Percentiles rank a stretch among this genome's conserved stretches.
Conservation (phyloP, 2,329 filamentous ascomycete genomes). For the Aspergillus sp. region DNA sequence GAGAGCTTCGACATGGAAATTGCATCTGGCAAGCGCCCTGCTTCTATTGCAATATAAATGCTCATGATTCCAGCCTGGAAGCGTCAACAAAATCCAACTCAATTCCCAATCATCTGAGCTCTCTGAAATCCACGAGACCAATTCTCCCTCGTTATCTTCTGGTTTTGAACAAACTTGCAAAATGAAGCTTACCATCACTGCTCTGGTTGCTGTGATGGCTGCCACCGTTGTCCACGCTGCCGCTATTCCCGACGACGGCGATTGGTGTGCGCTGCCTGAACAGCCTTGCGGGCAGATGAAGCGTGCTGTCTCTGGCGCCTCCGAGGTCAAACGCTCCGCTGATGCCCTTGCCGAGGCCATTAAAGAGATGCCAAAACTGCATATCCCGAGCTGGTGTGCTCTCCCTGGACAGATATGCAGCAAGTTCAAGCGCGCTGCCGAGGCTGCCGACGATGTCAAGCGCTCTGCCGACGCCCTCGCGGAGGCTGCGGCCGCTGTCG, state of each 20-base stretch:
- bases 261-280: constrained; percentile 24
- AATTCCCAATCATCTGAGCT: neutral
- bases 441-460: constrained; percentile 52
- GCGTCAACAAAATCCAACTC: no score
- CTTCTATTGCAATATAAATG: neutral
- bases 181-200: constrained; percentile 15
- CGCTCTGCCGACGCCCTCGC: constrained; percentile 27
- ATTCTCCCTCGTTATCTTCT: neutral
- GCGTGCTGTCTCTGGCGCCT: constrained; percentile 18
- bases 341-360: constrained; percentile 27
- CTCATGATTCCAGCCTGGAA: no score
- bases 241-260: constrained; percentile 12
- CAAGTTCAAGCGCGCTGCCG: constrained; percentile 59
- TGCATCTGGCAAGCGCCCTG: neutral
- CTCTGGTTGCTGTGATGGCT: constrained; percentile 38
- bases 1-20: neutral
- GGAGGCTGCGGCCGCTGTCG: constrained; percentile 25
- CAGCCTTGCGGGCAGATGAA: constrained; percentile 25
- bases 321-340: constrained; percentile 26
- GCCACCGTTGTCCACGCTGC: constrained; percentile 29
- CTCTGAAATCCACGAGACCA: neutral
- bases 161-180: neutral
- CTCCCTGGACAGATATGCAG: constrained; percentile 40
- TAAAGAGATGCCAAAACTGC: constrained; percentile 17
- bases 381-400: constrained; percentile 26